Base-by-base conservation (phyloP, 2,329 filamentous ascomycete genomes). In the Colletotrichum sp. region DNA sequence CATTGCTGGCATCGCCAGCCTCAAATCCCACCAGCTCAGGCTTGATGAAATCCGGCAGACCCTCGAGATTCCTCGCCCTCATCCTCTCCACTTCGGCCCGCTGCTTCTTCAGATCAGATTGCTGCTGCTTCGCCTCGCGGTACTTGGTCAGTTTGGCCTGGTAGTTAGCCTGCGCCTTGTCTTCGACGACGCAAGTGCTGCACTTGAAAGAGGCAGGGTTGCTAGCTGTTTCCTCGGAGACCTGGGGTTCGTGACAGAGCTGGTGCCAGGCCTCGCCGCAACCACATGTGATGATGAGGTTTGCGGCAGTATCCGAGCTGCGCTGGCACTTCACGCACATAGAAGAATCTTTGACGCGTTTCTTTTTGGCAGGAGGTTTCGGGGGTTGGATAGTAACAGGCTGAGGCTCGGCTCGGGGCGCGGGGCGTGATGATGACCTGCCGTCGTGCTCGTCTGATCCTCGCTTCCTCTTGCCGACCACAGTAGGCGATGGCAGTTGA, bases 21-120 rank as follows among this genome's bases (percentile, higher is more conserved):
- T 75, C 77, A 69, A 86, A 87, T 0, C 85, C 85, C 18, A 87
- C 80, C 3, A 85, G 78, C 11, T 81, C 79, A 27, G 83, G 76
- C 61, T 83, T 85, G 54, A 80, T 80, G 4, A 84, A 83, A 18
- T 76, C 73, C 1, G 83, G 83, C 13, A 86, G 75, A 1, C 76
- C 63, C 3, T 79, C 79, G n/a, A 86, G 77, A 15, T 79, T 78
- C 67, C 78, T 81, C 57, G 80, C 76, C 18, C 83, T 79, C 47
- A 82, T 68, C 24, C 66, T 78, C 5, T 83, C 81, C 4, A 83
- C 78, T n/a, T 82, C 79, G 11, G 76, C 69, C 38, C 75, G 77
- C 31, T 77, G 76, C 18, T 77, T 72, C 43, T 38, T 77, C 79
- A 62, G 58, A 72, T 58, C 62, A 76, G 62, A 58, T 58, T 71